Conservation (phyloP, 306 rosid genomes). For the Castanea mollissima region DNA sequence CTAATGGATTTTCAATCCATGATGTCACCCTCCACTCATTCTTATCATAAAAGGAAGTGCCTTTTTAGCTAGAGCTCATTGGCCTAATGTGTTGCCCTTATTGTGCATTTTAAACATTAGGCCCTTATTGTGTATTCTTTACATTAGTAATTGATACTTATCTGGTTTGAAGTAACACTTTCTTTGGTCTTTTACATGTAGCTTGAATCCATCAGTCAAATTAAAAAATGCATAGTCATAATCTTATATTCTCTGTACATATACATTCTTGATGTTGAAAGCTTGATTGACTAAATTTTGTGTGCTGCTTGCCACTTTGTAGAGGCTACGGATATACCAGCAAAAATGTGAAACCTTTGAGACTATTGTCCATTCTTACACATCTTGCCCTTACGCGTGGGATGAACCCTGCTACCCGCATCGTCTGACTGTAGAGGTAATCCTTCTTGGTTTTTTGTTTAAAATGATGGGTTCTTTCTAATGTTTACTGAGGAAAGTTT, state of each 20-base stretch:
- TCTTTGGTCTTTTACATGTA: neutral
- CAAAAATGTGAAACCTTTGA: slow-evolving; percentile 88
- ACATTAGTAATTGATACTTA: neutral
- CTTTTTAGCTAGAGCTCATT: too few relatives aligned
- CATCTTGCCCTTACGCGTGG: slow-evolving; percentile 86
- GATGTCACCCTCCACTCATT: too few relatives aligned
- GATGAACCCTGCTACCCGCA: slow-evolving; percentile 94
- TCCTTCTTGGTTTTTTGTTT: neutral
- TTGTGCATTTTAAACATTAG: too few relatives aligned
- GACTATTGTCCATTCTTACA: slow-evolving; percentile 66
- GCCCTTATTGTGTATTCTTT: too few relatives aligned
- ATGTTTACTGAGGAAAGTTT: slow-evolving; percentile 16
- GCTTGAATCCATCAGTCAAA: neutral
- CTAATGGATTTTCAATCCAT: too few relatives aligned
- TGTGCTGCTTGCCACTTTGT: slow-evolving; percentile 28
- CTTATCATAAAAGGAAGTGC: too few relatives aligned
- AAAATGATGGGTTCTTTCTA: slow-evolving; percentile 10
- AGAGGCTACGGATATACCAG: slow-evolving; percentile 91
- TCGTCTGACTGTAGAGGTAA: slow-evolving; percentile 88
- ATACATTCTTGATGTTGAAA: neutral
- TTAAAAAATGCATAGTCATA: neutral
- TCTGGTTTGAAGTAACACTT: neutral
- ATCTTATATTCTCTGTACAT: neutral
- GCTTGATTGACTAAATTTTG: neutral
- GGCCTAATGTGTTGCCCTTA: too few relatives aligned